Evolutionary conservation across 768 basidiomycete genomes (phyloP).

Genomic region (Pleurotus giganteus): DNA sequence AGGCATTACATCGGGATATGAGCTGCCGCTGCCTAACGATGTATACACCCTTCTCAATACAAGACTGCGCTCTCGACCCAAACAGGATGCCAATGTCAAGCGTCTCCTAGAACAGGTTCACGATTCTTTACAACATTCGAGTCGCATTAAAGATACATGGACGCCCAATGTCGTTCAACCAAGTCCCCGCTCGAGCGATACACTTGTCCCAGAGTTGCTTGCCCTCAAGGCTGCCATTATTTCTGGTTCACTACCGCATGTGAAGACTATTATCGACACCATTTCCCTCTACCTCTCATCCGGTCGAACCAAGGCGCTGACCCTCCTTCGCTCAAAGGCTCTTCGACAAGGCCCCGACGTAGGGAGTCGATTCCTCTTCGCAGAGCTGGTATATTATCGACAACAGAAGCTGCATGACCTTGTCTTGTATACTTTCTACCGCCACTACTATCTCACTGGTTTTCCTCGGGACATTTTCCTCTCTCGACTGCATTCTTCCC

Average conservation of each 20-base stretch:
- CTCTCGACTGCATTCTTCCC: slow-evolving; percentile 6
- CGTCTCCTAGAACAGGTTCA: slow-evolving; percentile 7
- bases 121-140: slow-evolving; percentile 1
- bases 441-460: slow-evolving; percentile 50
- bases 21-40: neutral
- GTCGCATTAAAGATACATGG: too few species aligned
- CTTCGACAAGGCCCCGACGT: slow-evolving; percentile 14
- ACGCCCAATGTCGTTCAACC: too few species aligned
- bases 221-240: slow-evolving; percentile 17
- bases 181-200: too few species aligned
- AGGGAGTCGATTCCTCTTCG: slow-evolving; percentile 23
- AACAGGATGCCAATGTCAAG: neutral
- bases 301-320: slow-evolving; percentile 31
- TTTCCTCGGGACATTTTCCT: slow-evolving; percentile 44
- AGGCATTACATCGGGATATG: neutral
- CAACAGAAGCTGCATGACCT: slow-evolving; percentile 22
- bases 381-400: slow-evolving; percentile 43
- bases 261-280: slow-evolving; percentile 25
- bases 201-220: neutral
- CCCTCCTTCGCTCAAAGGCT: slow-evolving; percentile 30
- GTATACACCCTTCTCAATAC: neutral
- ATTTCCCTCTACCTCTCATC: slow-evolving; percentile 31
- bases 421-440: slow-evolving; percentile 44
- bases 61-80: neutral
- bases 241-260: slow-evolving; percentile 16